These are phyloP conservation scores for Citrus sp. DNA, from an alignment of 345 rosid species.

Conservation along the genomic window DNA sequence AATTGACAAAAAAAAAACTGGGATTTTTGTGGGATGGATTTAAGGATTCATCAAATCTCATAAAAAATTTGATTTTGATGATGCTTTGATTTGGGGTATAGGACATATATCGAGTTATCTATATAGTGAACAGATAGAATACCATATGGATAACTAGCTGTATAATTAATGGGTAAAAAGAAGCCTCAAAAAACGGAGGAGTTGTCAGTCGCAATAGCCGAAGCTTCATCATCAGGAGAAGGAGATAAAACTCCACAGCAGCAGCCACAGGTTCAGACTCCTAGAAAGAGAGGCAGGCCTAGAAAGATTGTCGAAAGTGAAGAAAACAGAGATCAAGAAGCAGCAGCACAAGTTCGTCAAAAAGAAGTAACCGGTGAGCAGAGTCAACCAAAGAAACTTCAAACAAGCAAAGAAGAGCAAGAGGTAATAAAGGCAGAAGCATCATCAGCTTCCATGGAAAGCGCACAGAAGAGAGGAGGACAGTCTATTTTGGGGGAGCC, in stretches of 20 bases:
- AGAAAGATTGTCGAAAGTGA: constrained; percentile 49
- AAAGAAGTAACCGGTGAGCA: constrained; percentile 4
- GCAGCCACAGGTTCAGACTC: constrained; percentile 34
- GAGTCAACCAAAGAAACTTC: constrained; percentile 31
- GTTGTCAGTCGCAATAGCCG: constrained; percentile 58
- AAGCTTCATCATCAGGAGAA: constrained; percentile 44
- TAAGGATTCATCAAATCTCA: constrained; percentile 8
- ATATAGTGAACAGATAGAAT: background rate
- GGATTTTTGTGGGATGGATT: background rate
- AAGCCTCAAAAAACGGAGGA: constrained; percentile 73
- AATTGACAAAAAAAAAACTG: background rate
- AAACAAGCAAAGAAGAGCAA: constrained; percentile 20
- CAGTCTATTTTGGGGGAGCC: background rate
- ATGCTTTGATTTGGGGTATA: background rate
- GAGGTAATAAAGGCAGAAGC: constrained; percentile 14
- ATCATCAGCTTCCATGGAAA: constrained; percentile 16
- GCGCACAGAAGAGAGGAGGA: constrained; percentile 15
- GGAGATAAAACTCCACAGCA: constrained; percentile 22
- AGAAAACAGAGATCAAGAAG: constrained; percentile 23
- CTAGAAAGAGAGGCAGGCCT: constrained; percentile 87
- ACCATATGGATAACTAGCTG: background rate
- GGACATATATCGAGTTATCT: background rate
- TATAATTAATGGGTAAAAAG: constrained; percentile 60
- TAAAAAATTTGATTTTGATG: constrained; percentile 7
- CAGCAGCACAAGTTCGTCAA: constrained; percentile 2